Percentiles rank a stretch among this genome's conserved stretches.
Conservation (phyloP, 306 rosid species). For the Glycine latifolia region DNA sequence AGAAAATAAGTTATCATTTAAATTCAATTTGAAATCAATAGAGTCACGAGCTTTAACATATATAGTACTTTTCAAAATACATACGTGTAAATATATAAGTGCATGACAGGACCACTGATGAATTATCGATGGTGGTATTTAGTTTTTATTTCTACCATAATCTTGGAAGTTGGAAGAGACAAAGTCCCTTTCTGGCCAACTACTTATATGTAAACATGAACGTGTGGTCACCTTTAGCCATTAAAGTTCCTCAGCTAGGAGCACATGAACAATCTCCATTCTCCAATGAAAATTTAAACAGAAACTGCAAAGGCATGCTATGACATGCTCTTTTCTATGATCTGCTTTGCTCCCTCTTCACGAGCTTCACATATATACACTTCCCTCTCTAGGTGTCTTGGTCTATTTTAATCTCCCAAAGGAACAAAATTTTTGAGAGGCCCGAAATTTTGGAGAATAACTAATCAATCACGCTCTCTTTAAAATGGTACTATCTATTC, state of each 20-base stretch:
- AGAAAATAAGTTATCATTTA: neutral
- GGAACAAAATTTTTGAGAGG: constrained; percentile 2
- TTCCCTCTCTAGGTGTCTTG: neutral
- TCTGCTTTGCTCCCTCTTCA: constrained; percentile 30
- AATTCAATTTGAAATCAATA: constrained; percentile 41
- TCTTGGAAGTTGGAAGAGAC: constrained; percentile 39
- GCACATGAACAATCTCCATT: constrained; percentile 31
- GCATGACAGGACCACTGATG: constrained; percentile 28
- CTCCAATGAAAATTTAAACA: constrained; percentile 39
- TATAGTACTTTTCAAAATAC: neutral
- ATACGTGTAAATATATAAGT: constrained; percentile 1
- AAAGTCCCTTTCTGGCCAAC: constrained; percentile 54
- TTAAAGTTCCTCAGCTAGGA: constrained; percentile 35
- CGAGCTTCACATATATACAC: constrained; percentile 16
- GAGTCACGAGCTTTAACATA: constrained; percentile 44
- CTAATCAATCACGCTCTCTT: constrained; percentile 22
- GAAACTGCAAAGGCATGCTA: constrained; percentile 5
- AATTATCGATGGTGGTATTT: neutral
- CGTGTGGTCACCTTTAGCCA: constrained; percentile 48
- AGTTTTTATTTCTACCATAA: neutral
- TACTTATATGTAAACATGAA: constrained; percentile 39
- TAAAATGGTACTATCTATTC: neutral
- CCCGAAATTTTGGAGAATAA: constrained; percentile 33
- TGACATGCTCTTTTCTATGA: neutral
- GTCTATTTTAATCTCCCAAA: constrained; percentile 37